A percentile compares a stretch with the other conserved stretches of the same genome.
These are phyloP conservation scores for Coemansia sp. DNA, from an alignment of 192 early-diverging fungal genomes.

Conservation along the genomic window DNA sequence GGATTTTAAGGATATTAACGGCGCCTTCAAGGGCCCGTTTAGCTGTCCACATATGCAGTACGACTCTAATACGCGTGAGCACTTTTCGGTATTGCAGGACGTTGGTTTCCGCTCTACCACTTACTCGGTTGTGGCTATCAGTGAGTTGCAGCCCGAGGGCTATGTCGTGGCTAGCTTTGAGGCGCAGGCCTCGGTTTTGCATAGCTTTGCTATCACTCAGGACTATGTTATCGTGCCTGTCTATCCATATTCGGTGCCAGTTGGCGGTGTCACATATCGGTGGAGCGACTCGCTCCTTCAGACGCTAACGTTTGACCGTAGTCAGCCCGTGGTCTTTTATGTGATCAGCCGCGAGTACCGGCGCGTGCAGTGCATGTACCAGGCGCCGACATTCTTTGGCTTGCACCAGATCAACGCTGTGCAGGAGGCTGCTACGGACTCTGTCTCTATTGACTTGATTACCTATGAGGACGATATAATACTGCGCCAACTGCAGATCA, in stretches of 20 bases:
- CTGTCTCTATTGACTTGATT: constrained; percentile 62
- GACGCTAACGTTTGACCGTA: constrained; percentile 62
- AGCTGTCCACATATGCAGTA: constrained; percentile 69
- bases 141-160: constrained; percentile 62
- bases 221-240: constrained; percentile 71
- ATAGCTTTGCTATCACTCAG: constrained; percentile 73
- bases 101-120: constrained; percentile 65
- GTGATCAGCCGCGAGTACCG: constrained; percentile 70
- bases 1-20: constrained; percentile 63
- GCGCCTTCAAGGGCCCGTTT: constrained; percentile 61
- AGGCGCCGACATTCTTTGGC: constrained; percentile 58
- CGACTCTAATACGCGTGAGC: constrained; percentile 68
- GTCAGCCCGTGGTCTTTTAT: constrained; percentile 63
- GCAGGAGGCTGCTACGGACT: constrained; percentile 61
- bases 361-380: constrained; percentile 67
- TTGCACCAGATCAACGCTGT: constrained; percentile 76
- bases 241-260: constrained; percentile 61
- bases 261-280: constrained; percentile 64
- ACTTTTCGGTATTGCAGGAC: constrained; percentile 74
- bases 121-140: constrained; percentile 66
- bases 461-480: constrained; percentile 63
- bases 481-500: constrained; percentile 58
- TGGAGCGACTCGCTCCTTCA: constrained; percentile 74
- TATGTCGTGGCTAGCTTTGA: constrained; percentile 60
- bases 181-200: constrained; percentile 67